phyloP scores from a whole-genome alignment of 345 rosid species.

The Clarkia xantiana region DNA sequence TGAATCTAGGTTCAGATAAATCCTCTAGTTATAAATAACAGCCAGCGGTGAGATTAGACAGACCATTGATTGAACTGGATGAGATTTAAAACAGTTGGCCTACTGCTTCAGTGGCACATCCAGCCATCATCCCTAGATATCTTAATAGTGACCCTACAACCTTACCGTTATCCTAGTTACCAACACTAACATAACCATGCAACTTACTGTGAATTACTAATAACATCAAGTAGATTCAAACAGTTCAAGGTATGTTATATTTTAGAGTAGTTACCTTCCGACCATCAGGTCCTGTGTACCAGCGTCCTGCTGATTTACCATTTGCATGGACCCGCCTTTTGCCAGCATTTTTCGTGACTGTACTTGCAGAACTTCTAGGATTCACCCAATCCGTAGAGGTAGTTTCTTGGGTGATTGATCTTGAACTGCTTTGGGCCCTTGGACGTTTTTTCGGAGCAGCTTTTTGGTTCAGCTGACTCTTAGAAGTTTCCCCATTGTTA shows the following conservation, averaged over 20 bases:
- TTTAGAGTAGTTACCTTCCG: constrained; percentile 40
- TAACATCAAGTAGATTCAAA: neutral
- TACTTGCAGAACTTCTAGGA: constrained; percentile 27
- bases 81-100: too few species aligned
- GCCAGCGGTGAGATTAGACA: too few species aligned
- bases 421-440: constrained; percentile 31
- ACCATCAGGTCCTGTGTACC: constrained; percentile 78
- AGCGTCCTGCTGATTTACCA: constrained; percentile 46
- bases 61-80: too few species aligned
- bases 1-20: too few species aligned
- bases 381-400: constrained; percentile 35
- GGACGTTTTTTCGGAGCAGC: constrained; percentile 20
- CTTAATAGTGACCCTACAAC: too few species aligned
- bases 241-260: neutral
- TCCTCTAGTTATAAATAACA: too few species aligned
- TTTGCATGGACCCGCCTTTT: constrained; percentile 61
- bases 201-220: neutral
- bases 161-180: too few species aligned
- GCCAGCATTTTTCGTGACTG: constrained; percentile 57
- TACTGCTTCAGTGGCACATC: too few species aligned
- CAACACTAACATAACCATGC: too few species aligned
- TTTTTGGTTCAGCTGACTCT: constrained; percentile 18
- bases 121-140: too few species aligned
- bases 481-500: constrained; percentile 36
- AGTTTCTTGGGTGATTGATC: constrained; percentile 19